A percentile compares a stretch with the other conserved stretches of the same genome.
phyloP scores from a whole-genome alignment of 2,329 filamentous ascomycete genomes.

The Scedosporium boydii region DNA sequence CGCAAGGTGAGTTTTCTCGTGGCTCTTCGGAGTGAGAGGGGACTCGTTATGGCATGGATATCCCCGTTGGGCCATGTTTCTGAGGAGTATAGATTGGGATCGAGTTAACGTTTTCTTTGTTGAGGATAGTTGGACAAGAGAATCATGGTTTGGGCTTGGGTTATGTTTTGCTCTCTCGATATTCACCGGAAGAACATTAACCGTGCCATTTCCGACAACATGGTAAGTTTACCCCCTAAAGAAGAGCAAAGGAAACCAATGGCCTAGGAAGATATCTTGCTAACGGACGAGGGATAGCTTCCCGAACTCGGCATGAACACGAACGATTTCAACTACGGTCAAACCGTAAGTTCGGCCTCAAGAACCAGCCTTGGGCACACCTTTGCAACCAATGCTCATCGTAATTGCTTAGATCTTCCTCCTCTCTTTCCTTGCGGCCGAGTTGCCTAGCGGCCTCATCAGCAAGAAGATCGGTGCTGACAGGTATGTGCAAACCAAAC shows the following conservation, averaged over 20 bases:
- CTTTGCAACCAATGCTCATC: background rate
- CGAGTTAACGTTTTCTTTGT: background rate
- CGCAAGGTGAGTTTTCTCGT: conserved; percentile 24
- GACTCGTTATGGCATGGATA: background rate
- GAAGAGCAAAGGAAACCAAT: background rate
- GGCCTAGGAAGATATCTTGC: conserved; percentile 11
- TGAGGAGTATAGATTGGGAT: conserved; percentile 11
- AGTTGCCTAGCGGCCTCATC: conserved; percentile 38
- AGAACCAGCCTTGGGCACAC: background rate
- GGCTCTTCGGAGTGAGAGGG: too few species aligned
- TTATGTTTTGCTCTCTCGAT: conserved; percentile 39
- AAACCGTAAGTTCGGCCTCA: conserved; percentile 19
- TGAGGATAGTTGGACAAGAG: conserved; percentile 9
- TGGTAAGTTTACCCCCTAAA: conserved; percentile 14
- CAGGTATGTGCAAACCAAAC: conserved; percentile 4
- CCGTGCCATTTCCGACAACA: conserved; percentile 28
- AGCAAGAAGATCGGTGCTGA: conserved; percentile 42
- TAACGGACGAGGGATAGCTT: conserved; percentile 14
- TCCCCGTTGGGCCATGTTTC: background rate
- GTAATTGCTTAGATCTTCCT: conserved; percentile 26
- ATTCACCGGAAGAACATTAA: conserved; percentile 38
- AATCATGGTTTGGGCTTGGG: conserved; percentile 18
- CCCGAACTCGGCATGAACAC: conserved; percentile 30
- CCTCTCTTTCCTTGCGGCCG: conserved; percentile 34
- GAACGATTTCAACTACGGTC: conserved; percentile 35